These are phyloP conservation scores for Gossypium gossypioides DNA, from an alignment of 441 rosid genomes.

Conservation along the genomic window DNA sequence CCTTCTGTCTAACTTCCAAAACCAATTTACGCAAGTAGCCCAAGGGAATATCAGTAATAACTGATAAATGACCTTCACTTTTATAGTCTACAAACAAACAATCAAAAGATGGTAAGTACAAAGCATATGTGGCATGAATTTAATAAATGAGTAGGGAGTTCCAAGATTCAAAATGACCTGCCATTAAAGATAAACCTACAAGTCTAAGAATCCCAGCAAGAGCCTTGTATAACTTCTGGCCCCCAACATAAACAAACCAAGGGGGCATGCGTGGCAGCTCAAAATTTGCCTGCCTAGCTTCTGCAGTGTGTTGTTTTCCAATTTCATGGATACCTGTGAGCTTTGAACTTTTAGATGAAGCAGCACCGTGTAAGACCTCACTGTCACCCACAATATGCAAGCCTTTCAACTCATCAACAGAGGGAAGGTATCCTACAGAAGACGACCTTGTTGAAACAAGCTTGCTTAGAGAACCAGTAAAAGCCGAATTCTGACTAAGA, in stretches of 20 bases:
- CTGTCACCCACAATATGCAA: constrained; percentile 24
- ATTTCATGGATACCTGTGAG: constrained; percentile 19
- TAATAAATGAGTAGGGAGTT: constrained; percentile 14
- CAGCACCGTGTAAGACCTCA: constrained; percentile 21
- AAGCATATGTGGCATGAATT: constrained; percentile 12
- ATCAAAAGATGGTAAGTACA: constrained; percentile 18
- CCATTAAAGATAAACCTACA: constrained; percentile 70
- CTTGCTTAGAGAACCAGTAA: constrained; percentile 69
- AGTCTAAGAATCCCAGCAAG: constrained; percentile 81
- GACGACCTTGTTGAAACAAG: constrained; percentile 48
- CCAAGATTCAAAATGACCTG: constrained; percentile 58
- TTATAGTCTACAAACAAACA: constrained; percentile 44
- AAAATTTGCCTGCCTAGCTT: constrained; percentile 29
- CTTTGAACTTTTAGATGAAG: constrained; percentile 32
- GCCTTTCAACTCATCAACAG: constrained; percentile 65
- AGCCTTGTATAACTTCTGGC: constrained; percentile 61
- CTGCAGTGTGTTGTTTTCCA: constrained; percentile 20
- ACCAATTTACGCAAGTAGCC: constrained; percentile 51
- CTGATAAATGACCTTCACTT: constrained; percentile 52
- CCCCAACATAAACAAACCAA: constrained; percentile 71
- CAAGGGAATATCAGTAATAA: constrained; percentile 69
- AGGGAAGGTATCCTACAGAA: constrained; percentile 62
- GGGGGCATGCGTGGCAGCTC: constrained; percentile 75
- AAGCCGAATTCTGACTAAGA: constrained; percentile 61
- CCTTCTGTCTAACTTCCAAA: constrained; percentile 61